Base-by-base conservation (phyloP, 768 basidiomycete genomes). In the Kwoniella newhampshirensis region DNA sequence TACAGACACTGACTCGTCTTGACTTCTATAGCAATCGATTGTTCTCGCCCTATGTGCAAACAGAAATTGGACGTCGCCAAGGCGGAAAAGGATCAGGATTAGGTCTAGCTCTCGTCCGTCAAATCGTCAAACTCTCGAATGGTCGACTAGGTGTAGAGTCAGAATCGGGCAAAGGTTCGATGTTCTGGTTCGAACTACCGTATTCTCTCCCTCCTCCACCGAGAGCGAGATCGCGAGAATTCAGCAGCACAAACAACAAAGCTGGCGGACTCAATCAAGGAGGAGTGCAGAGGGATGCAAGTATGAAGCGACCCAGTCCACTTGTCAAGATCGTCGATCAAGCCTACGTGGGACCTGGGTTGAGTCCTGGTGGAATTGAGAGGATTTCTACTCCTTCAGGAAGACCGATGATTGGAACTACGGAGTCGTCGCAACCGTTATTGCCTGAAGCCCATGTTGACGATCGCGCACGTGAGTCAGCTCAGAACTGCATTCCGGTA, bases 61-160 rank as follows among this genome's bases (percentile, higher is more conserved):
- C 79, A 8, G 79, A 79, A 49, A 77, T 79, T 39, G 80, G 80
- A 7, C 57, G 78, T 27, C 60, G 77, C 40, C 80, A 81, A 61
- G 79, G 77, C n/a, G 82, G 82, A 11, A 83, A 83, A 68, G 82
- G 82, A 5, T 82, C 87, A 0, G 88, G 88, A 6, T 76, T 90
- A 11, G 87, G 88, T 21, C 70, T 89, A 18, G 87, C 88, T 1
- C 79, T 90, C 5, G 87, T 88, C 42, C 81, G 87, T 44, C 86
- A 87, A 62, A 89, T 90, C 41, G 86, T 90, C 63, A 86, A 85
- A 66, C 76, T 88, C 37, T 85, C 82, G 47, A 85, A 85, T 39
- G 88, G 88, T 18, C 81, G 88, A 47, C 77, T 89, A 26, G 88
- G 79, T 35, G 80, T 81, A 13, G 75, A 77, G 42, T 70, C 67